Conservation (phyloP, 129 eudicot species). For the Deinandra increscens region DNA sequence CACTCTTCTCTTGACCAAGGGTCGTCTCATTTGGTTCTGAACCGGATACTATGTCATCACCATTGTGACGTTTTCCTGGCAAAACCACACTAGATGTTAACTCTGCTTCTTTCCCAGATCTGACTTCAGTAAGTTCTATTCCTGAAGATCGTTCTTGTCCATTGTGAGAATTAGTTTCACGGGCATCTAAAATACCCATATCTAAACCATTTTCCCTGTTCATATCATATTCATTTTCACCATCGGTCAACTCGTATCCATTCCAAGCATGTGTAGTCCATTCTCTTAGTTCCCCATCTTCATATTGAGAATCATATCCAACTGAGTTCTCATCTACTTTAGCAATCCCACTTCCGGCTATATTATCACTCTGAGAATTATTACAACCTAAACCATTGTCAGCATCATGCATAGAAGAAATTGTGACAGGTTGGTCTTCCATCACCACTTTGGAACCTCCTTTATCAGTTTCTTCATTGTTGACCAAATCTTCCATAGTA, state of each 20-base stretch:
- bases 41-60: slow-evolving; percentile 26
- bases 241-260: slow-evolving; percentile 21
- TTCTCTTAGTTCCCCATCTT: slow-evolving; percentile 49
- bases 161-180: slow-evolving; percentile 11
- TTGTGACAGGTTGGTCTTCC: neutral
- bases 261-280: slow-evolving; percentile 35
- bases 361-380: slow-evolving; percentile 25
- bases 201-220: slow-evolving; percentile 7
- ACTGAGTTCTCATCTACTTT: slow-evolving; percentile 24
- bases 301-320: slow-evolving; percentile 45
- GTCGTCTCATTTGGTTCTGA: slow-evolving; percentile 28
- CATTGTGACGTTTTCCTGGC: slow-evolving; percentile 16
- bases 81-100: slow-evolving; percentile 5
- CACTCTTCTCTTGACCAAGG: slow-evolving; percentile 10
- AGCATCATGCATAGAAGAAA: slow-evolving; percentile 24
- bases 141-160: slow-evolving; percentile 18
- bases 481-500: slow-evolving; percentile 9
- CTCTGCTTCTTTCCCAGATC: slow-evolving; percentile 19
- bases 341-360: slow-evolving; percentile 21
- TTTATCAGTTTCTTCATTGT: slow-evolving; percentile 13
- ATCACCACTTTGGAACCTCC: too few relatives aligned
- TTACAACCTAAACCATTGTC: slow-evolving; percentile 16
- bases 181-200: neutral
- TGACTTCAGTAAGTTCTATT: neutral
- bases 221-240: slow-evolving; percentile 27